These are phyloP conservation scores for Diaporthe aspalathi DNA, from an alignment of 2,329 filamentous ascomycete genomes.

Conservation along the genomic window DNA sequence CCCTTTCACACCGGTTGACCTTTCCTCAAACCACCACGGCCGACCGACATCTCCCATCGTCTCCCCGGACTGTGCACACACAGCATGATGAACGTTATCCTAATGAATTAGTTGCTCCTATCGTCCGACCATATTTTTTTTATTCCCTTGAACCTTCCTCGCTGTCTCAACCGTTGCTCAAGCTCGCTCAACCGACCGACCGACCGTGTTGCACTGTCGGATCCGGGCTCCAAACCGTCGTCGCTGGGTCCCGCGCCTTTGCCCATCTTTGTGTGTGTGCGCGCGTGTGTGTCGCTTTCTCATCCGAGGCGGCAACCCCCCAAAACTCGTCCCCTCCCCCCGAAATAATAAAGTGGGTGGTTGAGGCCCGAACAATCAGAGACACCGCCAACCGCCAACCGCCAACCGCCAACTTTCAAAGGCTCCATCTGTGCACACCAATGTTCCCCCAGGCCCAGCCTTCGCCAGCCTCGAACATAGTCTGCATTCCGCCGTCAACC, in stretches of 20 bases:
- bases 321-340: slow-evolving; percentile 16
- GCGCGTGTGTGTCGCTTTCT: slow-evolving; percentile 2
- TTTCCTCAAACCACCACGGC: slow-evolving; percentile 26
- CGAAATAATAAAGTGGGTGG: slow-evolving; percentile 31
- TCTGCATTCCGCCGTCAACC: slow-evolving; percentile 25
- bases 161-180: slow-evolving; percentile 20
- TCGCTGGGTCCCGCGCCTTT: too few species aligned
- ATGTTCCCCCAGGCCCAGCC: slow-evolving; percentile 36
- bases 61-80: slow-evolving; percentile 8
- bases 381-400: slow-evolving; percentile 10
- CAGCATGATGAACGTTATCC: slow-evolving; percentile 38
- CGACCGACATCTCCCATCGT: slow-evolving; percentile 8
- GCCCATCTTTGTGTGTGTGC: too few species aligned
- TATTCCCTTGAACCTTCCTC: slow-evolving; percentile 25
- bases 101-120: slow-evolving; percentile 35
- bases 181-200: too few species aligned
- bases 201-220: slow-evolving; percentile 17
- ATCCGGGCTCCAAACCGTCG: not conserved
- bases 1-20: slow-evolving; percentile 29
- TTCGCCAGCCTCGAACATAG: slow-evolving; percentile 37
- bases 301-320: slow-evolving; percentile 15
- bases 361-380: slow-evolving; percentile 33
- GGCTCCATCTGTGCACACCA: slow-evolving; percentile 29
- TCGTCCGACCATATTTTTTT: slow-evolving; percentile 26
- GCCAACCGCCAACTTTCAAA: slow-evolving; percentile 15